Percentiles rank a stretch among this genome's conserved stretches.
These are phyloP conservation scores for Pelomyxa schiedti DNA, from an alignment of 78 protist species.

Conservation along the genomic window DNA sequence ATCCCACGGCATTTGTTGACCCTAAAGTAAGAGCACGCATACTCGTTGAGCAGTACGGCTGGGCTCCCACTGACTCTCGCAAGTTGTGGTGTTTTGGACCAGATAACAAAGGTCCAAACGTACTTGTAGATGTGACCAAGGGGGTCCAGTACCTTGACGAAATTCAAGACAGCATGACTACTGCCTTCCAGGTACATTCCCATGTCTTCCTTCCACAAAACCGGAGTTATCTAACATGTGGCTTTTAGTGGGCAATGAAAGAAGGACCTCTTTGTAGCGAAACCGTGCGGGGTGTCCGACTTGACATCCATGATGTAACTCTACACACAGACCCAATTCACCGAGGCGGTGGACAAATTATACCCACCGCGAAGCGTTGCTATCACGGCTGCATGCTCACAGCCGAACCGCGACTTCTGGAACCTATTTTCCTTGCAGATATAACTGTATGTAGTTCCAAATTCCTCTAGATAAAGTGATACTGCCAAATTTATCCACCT, in stretches of 20 bases:
- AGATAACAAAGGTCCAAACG: slow-evolving; percentile 21
- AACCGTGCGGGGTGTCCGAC: slow-evolving; percentile 81
- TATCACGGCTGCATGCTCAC: slow-evolving; percentile 68
- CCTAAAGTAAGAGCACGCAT: not conserved
- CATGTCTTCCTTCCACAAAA: too few species aligned
- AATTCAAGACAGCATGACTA: slow-evolving; percentile 5
- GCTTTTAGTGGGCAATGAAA: slow-evolving; percentile 81
- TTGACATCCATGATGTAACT: slow-evolving; percentile 77
- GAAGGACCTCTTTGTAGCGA: slow-evolving; percentile 94
- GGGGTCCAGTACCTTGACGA: slow-evolving; percentile 61
- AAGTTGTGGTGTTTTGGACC: slow-evolving; percentile 38
- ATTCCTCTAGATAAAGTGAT: too few species aligned
- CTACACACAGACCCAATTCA: slow-evolving; percentile 94
- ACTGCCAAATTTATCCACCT: too few species aligned
- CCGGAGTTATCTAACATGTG: slow-evolving; percentile 48
- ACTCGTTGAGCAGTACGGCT: slow-evolving; percentile 13
- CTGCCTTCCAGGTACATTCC: slow-evolving; percentile 60
- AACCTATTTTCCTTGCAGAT: slow-evolving; percentile 88
- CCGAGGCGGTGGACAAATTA: slow-evolving; percentile 87
- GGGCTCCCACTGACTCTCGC: slow-evolving; percentile 22
- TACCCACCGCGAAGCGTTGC: slow-evolving; percentile 80
- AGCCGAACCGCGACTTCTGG: slow-evolving; percentile 78
- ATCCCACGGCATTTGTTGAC: not conserved
- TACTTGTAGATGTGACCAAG: slow-evolving; percentile 53
- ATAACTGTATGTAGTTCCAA: too few species aligned